phyloP scores from a whole-genome alignment of 1,139 yeast genomes.

The Schwanniomyces etchellsii region DNA sequence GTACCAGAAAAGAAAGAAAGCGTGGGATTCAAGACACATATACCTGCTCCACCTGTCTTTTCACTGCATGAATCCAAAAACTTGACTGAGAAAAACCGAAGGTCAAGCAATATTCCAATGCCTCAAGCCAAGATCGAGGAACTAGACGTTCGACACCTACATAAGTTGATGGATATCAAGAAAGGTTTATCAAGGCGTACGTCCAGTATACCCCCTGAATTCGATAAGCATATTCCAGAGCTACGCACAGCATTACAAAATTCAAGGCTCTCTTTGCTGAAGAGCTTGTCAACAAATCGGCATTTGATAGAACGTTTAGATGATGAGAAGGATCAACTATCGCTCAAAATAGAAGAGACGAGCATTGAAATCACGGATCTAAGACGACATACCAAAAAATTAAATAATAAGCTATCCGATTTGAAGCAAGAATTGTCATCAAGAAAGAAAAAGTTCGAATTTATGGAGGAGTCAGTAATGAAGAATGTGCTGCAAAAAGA shows the following conservation, averaged over 20 bases:
- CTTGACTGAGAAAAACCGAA: constrained; percentile 5
- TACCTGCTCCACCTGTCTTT: constrained; percentile 6
- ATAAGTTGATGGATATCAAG: constrained; percentile 7
- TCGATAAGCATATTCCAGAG: not conserved
- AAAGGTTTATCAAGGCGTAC: constrained; percentile 4
- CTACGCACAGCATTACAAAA: not conserved
- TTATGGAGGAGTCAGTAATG: constrained; percentile 22
- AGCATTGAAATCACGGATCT: constrained; percentile 19
- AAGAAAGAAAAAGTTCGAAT: constrained; percentile 17
- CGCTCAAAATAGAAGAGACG: constrained; percentile 13
- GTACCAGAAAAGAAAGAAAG: constrained; percentile 3
- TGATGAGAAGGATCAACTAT: constrained; percentile 11
- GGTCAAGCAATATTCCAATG: constrained; percentile 5
- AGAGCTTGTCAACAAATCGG: too few species aligned
- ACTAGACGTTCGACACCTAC: constrained; percentile 6
- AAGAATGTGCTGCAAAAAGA: constrained; percentile 24
- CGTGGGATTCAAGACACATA: constrained; percentile 4
- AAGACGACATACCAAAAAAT: constrained; percentile 17
- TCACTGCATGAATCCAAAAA: constrained; percentile 3
- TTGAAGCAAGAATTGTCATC: constrained; percentile 13
- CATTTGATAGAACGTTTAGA: constrained; percentile 9
- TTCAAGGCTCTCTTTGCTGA: not conserved
- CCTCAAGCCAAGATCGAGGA: constrained; percentile 5
- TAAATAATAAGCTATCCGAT: constrained; percentile 15
- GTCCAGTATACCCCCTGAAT: not conserved